Evolutionary conservation across 2,329 filamentous ascomycete genomes (phyloP), one percentile per base, ranked within the genome.

Genomic region (Alternaria triticina): DNA sequence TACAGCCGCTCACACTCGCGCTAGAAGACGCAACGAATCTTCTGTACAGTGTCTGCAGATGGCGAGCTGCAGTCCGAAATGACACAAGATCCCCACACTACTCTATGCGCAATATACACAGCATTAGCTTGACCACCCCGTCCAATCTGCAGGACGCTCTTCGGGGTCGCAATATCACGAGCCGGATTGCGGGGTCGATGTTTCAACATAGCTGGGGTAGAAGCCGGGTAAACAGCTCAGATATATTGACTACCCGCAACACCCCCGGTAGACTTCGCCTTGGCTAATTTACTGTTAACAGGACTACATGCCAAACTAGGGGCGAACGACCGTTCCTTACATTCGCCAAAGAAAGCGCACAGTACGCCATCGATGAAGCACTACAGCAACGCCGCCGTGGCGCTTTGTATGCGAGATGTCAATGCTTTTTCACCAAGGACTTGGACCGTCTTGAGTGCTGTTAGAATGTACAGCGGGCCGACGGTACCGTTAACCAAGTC

Each of bases 1-100:
- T 27, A 50, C 55, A 59, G 47, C 49, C 22, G 25, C 27, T 54
- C 46, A 43, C 27, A 46, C 20, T 30, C 30, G 43, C 68, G 66
- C 61, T 70, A 70, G 66, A 70, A 70, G 13, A 44, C 52, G 57
- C 52, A 43, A 52, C 64, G 67, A 70, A 70, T 54, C 40, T 65
- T 70, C 68, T 58, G 13, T 61, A 63, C 64, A 70, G 47, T 67
- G 30, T 50, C 27, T 51, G 23, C 36, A 58, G 25, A 63, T 66
- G 40, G 49, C 52, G 54, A 36, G 36, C 44, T 64, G 60, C 59
- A 61, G 46, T 20, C 50, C 52, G 56, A 61, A 49, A 64, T 62
- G 49, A 55, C 8, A 43, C 50, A 54, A 57, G 27, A 47, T 40
- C 22, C 44, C 27, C 57, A 36, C 51, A 23, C 22, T 47, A 65